A percentile compares a stretch with the other conserved stretches of the same genome.
phyloP scores from a whole-genome alignment of 441 rosid species.

The Populus trichocarpa region DNA sequence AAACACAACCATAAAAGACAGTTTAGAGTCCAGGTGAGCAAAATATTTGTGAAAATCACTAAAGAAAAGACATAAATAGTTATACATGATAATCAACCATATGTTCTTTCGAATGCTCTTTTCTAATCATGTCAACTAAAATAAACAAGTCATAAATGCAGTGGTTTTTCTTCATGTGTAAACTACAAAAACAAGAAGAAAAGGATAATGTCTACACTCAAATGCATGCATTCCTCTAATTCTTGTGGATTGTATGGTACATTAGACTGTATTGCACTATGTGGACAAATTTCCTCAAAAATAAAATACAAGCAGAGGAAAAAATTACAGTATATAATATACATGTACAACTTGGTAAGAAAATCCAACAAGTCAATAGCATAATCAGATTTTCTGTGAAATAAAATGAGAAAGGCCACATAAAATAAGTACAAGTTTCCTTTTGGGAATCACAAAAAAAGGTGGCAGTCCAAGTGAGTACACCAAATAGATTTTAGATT shows the following conservation, averaged over 20 bases:
- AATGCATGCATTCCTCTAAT: background rate
- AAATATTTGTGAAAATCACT: background rate
- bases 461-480: background rate
- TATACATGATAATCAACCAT: background rate
- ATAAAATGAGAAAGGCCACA: background rate
- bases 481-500: background rate
- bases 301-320: background rate
- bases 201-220: background rate
- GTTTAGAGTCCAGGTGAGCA: background rate
- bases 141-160: background rate
- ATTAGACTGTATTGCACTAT: background rate
- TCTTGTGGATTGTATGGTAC: background rate
- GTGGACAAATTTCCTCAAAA: background rate
- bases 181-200: background rate
- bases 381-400: background rate
- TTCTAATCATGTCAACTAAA: background rate
- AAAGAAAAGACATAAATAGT: too few species aligned
- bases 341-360: background rate
- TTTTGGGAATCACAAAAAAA: background rate
- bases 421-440: background rate
- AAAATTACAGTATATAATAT: background rate
- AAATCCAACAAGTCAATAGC: background rate
- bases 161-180: background rate
- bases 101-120: background rate
- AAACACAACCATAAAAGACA: slow-evolving; percentile 1